Percentiles rank a stretch among this genome's conserved stretches.
Evolutionary conservation across 768 basidiomycete genomes (phyloP).

Genomic region (Psilocybe subaeruginosa): DNA sequence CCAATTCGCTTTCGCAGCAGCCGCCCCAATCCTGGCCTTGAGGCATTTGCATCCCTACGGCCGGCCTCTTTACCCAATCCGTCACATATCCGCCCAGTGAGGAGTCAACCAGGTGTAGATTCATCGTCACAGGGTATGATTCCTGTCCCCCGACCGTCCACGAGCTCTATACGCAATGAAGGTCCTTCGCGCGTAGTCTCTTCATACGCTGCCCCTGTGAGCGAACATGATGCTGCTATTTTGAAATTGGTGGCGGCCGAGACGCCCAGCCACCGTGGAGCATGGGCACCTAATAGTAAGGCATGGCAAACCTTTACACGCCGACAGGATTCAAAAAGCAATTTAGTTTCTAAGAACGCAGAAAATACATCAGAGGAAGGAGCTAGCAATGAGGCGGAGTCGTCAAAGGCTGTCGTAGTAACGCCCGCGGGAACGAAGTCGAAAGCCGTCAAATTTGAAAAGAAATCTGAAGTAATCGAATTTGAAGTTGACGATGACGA

Average conservation of each 20-base stretch:
- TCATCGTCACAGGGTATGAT: slow-evolving; percentile 37
- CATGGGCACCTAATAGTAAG: slow-evolving; percentile 65
- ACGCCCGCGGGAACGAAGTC: neutral
- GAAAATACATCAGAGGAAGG: slow-evolving; percentile 29
- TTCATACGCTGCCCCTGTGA: slow-evolving; percentile 17
- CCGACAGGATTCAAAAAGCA: slow-evolving; percentile 29
- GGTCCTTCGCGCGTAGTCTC: slow-evolving; percentile 15
- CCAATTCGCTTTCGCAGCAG: slow-evolving; percentile 32
- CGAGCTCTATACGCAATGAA: slow-evolving; percentile 16
- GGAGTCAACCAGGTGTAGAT: slow-evolving; percentile 41
- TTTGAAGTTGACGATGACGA: slow-evolving; percentile 5
- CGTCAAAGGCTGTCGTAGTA: slow-evolving; percentile 4
- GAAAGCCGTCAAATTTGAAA: neutral
- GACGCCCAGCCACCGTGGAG: slow-evolving; percentile 71
- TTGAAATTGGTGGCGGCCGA: slow-evolving; percentile 68
- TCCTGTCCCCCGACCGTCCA: slow-evolving; percentile 26
- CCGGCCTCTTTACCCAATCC: slow-evolving; percentile 72
- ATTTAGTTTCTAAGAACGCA: slow-evolving; percentile 9
- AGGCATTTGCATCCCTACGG: slow-evolving; percentile 61
- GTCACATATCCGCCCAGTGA: slow-evolving; percentile 54
- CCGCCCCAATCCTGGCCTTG: slow-evolving; percentile 42
- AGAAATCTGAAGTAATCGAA: neutral
- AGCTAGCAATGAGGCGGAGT: slow-evolving; percentile 32
- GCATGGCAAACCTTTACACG: slow-evolving; percentile 68
- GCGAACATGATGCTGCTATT: slow-evolving; percentile 43